Evolutionary conservation across 805 yeast species (phyloP).

Genomic region (Monosporozyma yasuniensis): DNA sequence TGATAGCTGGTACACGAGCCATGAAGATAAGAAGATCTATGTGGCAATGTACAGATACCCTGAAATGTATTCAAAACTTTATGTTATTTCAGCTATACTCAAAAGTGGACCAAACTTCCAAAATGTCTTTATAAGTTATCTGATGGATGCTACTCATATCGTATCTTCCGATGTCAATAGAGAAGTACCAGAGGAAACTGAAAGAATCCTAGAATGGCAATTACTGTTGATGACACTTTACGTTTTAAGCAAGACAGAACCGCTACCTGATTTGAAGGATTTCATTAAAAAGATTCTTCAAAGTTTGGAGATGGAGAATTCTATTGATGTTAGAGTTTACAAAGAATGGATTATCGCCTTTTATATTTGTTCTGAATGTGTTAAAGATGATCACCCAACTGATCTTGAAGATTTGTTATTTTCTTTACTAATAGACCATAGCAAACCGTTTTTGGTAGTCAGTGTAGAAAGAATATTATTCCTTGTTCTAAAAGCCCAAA

Average conservation of each 20-base stretch:
- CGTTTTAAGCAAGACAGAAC: not conserved
- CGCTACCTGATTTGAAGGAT: not conserved
- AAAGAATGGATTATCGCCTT: constrained; percentile 44
- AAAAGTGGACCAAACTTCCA: constrained; percentile 1
- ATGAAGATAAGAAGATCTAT: constrained; percentile 30
- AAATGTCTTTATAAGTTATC: not conserved
- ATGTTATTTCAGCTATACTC: constrained; percentile 40
- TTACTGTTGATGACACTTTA: constrained; percentile 3
- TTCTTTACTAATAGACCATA: constrained; percentile 27
- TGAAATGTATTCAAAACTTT: constrained; percentile 48
- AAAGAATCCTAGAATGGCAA: constrained; percentile 40
- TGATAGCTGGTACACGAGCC: constrained; percentile 36
- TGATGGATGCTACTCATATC: not conserved
- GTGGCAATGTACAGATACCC: constrained; percentile 43
- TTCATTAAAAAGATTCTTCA: not conserved
- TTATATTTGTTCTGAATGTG: constrained; percentile 6
- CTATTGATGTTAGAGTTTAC: constrained; percentile 67
- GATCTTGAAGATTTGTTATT: constrained; percentile 21
- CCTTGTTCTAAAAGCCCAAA: constrained; percentile 41
- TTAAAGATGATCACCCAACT: constrained; percentile 7
- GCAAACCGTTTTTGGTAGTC: constrained; percentile 38
- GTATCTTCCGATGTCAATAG: constrained; percentile 33
- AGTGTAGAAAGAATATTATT: constrained; percentile 58
- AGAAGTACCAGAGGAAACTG: constrained; percentile 63
- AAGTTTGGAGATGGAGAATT: constrained; percentile 42